A percentile compares a stretch with the other conserved stretches of the same genome.
phyloP scores from a whole-genome alignment of 768 basidiomycete genomes.

The Suillus brevipes region DNA sequence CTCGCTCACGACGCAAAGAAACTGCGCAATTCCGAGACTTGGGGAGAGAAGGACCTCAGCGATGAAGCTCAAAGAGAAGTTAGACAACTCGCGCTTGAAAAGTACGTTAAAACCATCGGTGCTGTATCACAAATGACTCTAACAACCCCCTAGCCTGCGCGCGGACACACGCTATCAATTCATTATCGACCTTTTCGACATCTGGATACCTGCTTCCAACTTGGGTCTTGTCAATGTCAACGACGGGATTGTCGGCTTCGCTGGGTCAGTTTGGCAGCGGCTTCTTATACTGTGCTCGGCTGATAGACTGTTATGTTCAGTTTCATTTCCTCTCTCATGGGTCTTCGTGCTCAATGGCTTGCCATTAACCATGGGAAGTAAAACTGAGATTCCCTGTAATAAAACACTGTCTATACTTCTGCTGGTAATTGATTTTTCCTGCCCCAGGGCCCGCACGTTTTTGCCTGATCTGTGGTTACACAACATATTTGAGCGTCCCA shows the following conservation, averaged over 20 bases:
- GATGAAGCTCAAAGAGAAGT: constrained; percentile 66
- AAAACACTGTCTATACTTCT: neutral
- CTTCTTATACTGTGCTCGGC: neutral
- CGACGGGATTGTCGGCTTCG: constrained; percentile 82
- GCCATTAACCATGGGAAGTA: constrained; percentile 48
- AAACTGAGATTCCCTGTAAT: constrained; percentile 6
- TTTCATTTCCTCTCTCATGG: constrained; percentile 69
- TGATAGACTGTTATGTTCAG: constrained; percentile 37
- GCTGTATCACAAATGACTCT: neutral
- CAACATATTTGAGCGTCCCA: neutral
- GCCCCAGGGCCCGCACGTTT: neutral
- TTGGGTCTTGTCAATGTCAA: constrained; percentile 74
- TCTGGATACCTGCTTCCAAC: constrained; percentile 87
- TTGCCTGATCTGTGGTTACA: neutral
- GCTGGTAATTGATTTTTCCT: too few relatives aligned
- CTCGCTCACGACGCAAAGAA: constrained; percentile 60
- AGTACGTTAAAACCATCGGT: constrained; percentile 38
- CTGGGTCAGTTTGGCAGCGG: constrained; percentile 61
- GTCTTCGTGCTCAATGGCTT: constrained; percentile 65
- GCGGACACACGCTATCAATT: constrained; percentile 75
- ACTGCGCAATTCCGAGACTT: constrained; percentile 42
- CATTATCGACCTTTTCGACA: constrained; percentile 79
- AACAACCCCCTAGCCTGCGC: constrained; percentile 49
- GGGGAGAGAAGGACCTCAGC: constrained; percentile 69
- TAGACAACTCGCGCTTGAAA: constrained; percentile 55